These are phyloP conservation scores for Russula ochroleuca DNA, from an alignment of 768 basidiomycete species.

Conservation along the genomic window DNA sequence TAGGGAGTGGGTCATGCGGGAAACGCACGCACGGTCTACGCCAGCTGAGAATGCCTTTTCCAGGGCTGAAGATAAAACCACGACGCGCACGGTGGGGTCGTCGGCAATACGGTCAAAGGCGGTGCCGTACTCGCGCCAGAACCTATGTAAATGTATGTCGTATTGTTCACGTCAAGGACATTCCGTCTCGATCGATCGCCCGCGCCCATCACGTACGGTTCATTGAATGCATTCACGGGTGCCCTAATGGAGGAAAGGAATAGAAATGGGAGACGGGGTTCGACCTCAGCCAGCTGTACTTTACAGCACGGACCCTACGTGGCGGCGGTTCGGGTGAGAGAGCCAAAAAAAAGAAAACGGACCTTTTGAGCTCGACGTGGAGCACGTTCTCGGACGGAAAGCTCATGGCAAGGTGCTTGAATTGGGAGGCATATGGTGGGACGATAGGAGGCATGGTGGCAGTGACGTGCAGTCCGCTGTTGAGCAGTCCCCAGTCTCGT, in stretches of 20 bases:
- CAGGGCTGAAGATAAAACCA: constrained; percentile 67
- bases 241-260: constrained; percentile 6
- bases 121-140: constrained; percentile 66
- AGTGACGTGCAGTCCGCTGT: too few species aligned
- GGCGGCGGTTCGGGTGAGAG: neutral
- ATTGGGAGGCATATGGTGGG: constrained; percentile 24
- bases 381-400: constrained; percentile 23
- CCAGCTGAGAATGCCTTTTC: constrained; percentile 81
- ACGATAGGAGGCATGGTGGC: neutral
- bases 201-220: constrained; percentile 9
- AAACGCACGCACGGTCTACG: constrained; percentile 57
- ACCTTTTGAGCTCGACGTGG: constrained; percentile 26
- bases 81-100: constrained; percentile 57
- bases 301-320: neutral
- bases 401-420: constrained; percentile 22
- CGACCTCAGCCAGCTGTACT: neutral
- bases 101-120: constrained; percentile 53
- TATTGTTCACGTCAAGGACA: neutral
- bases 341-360: neutral
- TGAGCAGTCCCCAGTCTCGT: too few species aligned
- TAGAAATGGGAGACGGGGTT: too few species aligned
- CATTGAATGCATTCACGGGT: constrained; percentile 24
- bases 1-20: neutral
- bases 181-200: neutral
- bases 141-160: constrained; percentile 39